phyloP scores from a whole-genome alignment of 2,329 filamentous ascomycete genomes.

The Microthyrium microscopicum region DNA sequence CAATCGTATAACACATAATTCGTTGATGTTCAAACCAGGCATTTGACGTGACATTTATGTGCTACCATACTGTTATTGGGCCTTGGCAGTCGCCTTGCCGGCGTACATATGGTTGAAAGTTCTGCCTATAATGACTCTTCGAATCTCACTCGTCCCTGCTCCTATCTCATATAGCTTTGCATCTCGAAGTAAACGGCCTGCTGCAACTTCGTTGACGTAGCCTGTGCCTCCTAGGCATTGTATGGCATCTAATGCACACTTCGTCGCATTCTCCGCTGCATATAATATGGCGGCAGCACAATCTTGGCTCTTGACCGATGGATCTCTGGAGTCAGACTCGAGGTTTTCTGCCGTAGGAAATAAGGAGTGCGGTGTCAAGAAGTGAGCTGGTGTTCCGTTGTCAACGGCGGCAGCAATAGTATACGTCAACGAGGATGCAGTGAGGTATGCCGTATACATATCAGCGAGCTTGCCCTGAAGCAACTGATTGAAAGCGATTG shows the following conservation, averaged over 20 bases:
- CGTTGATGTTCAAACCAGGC: too few species aligned
- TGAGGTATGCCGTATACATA: conserved; percentile 91
- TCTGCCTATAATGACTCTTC: conserved; percentile 85
- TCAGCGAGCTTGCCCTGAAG: conserved; percentile 87
- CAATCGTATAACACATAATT: too few species aligned
- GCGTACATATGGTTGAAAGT: conserved; percentile 81
- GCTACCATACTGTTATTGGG: too few species aligned
- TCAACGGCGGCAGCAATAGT: conserved; percentile 65
- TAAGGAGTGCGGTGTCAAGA: conserved; percentile 26
- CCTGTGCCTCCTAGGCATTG: conserved; percentile 91
- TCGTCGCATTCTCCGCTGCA: conserved; percentile 77
- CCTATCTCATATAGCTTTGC: conserved; percentile 89
- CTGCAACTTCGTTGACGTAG: conserved; percentile 89
- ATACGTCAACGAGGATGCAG: conserved; percentile 75
- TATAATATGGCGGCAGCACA: conserved; percentile 90
- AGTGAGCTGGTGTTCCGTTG: conserved; percentile 28
- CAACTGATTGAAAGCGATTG: conserved; percentile 83
- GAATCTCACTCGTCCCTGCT: conserved; percentile 84
- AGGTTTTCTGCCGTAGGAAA: conserved; percentile 2
- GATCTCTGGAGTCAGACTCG: conserved; percentile 4
- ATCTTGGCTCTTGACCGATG: conserved; percentile 51
- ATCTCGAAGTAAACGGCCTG: conserved; percentile 65
- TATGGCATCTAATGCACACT: conserved; percentile 73
- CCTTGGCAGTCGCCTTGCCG: too few species aligned
- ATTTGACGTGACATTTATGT: too few species aligned